Evolutionary conservation across 345 rosid species (phyloP).

Genomic region (Theobroma cacao): DNA sequence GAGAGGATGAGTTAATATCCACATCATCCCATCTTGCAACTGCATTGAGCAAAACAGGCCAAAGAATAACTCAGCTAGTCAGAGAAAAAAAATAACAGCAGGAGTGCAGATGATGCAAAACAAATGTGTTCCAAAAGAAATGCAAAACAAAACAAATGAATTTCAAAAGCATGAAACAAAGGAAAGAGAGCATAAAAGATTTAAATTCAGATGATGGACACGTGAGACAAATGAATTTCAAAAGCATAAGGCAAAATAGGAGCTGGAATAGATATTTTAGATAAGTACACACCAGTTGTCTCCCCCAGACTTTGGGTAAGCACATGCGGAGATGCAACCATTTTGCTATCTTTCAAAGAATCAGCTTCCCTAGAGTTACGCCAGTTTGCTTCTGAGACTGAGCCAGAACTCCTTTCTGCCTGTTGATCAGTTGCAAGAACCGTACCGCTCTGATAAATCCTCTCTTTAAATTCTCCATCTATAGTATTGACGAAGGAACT

Average conservation of each 20-base stretch:
- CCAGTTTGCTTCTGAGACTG: conserved; percentile 14
- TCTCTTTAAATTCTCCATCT: conserved; percentile 33
- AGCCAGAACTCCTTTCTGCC: conserved; percentile 12
- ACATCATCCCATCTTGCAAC: conserved; percentile 79
- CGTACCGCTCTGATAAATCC: conserved; percentile 43
- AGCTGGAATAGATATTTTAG: conserved; percentile 1
- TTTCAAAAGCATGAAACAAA: not conserved
- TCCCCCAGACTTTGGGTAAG: conserved; percentile 38
- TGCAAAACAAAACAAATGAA: not conserved
- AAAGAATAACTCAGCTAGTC: conserved; percentile 16
- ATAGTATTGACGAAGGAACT: conserved; percentile 22
- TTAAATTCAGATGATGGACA: not conserved
- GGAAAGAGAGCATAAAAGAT: not conserved
- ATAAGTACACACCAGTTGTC: conserved; percentile 39
- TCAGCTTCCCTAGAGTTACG: conserved; percentile 18
- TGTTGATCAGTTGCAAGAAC: conserved; percentile 37
- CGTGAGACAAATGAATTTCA: not conserved
- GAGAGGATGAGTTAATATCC: conserved; percentile 32
- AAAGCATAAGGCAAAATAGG: not conserved
- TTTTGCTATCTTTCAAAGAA: conserved; percentile 22
- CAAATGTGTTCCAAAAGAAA: not conserved
- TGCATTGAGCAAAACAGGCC: conserved; percentile 31
- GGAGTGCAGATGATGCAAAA: not conserved
- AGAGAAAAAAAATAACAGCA: not conserved
- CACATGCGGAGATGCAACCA: conserved; percentile 20